Base-by-base conservation (phyloP, 2,329 filamentous ascomycete genomes). In the Bipolaris oryzae region DNA sequence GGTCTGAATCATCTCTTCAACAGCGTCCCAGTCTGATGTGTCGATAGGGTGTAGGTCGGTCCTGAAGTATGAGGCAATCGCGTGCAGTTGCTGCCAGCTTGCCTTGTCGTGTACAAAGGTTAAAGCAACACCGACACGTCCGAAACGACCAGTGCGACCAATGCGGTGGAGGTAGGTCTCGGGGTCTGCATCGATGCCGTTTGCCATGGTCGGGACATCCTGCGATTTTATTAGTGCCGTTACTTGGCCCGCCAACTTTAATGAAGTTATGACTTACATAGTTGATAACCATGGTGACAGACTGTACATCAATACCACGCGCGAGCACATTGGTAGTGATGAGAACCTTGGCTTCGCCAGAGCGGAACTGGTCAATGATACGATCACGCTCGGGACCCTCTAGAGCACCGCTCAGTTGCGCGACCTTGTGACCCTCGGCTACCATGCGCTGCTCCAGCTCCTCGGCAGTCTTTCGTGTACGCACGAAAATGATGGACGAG, bases 161-260 rank as follows among this genome's bases (percentile, higher is more conserved):
- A 99, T 99, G 74, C 95, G 90, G 83, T 99, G 95, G 46, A 99
- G 89, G 74, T 99, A 99, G 0, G 95, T 99, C 80, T 98, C 93
- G 44, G 88, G 88, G 73, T 99, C 95, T 13, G 94, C 90, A 31
- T 84, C 79, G 7, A 60, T 57, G 38, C 89, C 88, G 72, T 89
- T 89, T 20, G 76, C 76, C 44, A 77, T 76, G 53, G 82, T 81
- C 3, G 82, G 82, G 33, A 84, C 78, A 69, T 87, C 81, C 62
- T 81, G 56, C 81, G 89, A 39, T 13, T 16, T 16, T 7, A 59
- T 70, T 39, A 71, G 54, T 59, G 57, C 31, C 20, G 7, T 21
- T n/a, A 37, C n/a, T 28, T 37, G 10, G n/a, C 7, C n/a, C n/a
- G 1, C 11, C 16, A 13, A 5, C 23, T 9, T 23, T 43, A 1